phyloP scores from a whole-genome alignment of 441 rosid genomes.

The Gossypium laxum region DNA sequence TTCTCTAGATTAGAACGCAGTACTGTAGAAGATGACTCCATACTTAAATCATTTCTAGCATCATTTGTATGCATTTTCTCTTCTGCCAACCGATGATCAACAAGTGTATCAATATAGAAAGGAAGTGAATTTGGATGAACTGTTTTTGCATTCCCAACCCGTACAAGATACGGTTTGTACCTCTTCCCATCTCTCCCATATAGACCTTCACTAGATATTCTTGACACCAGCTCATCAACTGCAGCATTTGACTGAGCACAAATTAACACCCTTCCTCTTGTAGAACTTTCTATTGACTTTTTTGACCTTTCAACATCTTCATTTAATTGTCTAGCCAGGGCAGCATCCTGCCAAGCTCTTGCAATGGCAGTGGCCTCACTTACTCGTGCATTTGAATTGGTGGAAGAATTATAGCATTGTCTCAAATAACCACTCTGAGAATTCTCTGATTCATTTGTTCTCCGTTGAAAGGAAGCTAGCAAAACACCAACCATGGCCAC shows the following conservation, averaged over 20 bases:
- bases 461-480: conserved; percentile 50
- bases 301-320: conserved; percentile 41
- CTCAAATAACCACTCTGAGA: conserved; percentile 27
- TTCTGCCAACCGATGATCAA: conserved; percentile 74
- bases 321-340: conserved; percentile 70
- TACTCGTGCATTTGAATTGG: conserved; percentile 44
- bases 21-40: conserved; percentile 46
- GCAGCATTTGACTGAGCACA: conserved; percentile 99
- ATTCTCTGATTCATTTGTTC: conserved; percentile 27
- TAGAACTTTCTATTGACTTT: conserved; percentile 39
- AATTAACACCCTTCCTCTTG: conserved; percentile 72
- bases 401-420: conserved; percentile 29
- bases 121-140: conserved; percentile 82
- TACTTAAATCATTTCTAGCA: conserved; percentile 35
- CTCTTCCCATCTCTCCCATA: conserved; percentile 75
- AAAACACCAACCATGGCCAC: conserved; percentile 86
- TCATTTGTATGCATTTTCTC: conserved; percentile 44
- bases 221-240: conserved; percentile 92
- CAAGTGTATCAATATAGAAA: conserved; percentile 79
- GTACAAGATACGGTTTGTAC: conserved; percentile 89
- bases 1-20: conserved; percentile 78
- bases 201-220: conserved; percentile 74
- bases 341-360: conserved; percentile 97
- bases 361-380: conserved; percentile 68
- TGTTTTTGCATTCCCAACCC: conserved; percentile 94